A percentile compares a stretch with the other conserved stretches of the same genome.
Conservation (phyloP, 208 protist species). For the Leishmania amazonensis region DNA sequence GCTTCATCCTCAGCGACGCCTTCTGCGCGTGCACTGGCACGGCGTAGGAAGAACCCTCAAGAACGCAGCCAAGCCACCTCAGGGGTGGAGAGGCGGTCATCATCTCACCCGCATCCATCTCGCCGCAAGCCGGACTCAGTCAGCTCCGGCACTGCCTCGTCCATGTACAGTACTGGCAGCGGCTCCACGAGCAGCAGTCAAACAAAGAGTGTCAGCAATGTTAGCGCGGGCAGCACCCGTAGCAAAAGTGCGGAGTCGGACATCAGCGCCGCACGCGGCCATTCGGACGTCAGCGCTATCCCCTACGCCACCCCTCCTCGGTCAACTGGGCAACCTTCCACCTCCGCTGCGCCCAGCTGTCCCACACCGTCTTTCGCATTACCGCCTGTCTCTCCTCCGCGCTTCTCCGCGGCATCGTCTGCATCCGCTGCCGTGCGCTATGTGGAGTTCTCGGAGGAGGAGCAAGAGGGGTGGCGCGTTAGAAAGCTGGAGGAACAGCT, state of each 20-base stretch:
- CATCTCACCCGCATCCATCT: neutral
- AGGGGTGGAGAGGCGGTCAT: neutral
- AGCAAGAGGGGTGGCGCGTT: slow-evolving; percentile 24
- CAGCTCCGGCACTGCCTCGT: neutral
- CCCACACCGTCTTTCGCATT: neutral
- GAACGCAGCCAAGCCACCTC: neutral
- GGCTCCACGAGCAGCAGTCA: neutral
- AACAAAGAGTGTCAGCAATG: neutral
- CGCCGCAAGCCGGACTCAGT: neutral
- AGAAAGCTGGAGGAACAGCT: slow-evolving; percentile 34
- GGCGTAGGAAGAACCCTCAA: neutral
- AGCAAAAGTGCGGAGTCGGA: neutral
- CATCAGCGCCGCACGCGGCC: neutral
- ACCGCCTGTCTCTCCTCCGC: neutral
- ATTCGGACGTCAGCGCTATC: neutral
- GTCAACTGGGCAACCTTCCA: neutral
- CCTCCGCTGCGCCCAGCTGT: neutral
- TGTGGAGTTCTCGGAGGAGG: slow-evolving; percentile 4
- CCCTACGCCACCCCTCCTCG: neutral
- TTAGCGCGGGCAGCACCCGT: neutral
- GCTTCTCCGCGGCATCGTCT: slow-evolving; percentile 3
- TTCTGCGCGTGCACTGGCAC: neutral
- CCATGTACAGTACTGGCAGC: slow-evolving; percentile 7
- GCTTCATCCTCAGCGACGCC: neutral
- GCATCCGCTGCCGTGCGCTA: slow-evolving; percentile 9